These are phyloP conservation scores for Pyricularia sp. DNA, from an alignment of 2,329 filamentous ascomycete species.

Conservation along the genomic window DNA sequence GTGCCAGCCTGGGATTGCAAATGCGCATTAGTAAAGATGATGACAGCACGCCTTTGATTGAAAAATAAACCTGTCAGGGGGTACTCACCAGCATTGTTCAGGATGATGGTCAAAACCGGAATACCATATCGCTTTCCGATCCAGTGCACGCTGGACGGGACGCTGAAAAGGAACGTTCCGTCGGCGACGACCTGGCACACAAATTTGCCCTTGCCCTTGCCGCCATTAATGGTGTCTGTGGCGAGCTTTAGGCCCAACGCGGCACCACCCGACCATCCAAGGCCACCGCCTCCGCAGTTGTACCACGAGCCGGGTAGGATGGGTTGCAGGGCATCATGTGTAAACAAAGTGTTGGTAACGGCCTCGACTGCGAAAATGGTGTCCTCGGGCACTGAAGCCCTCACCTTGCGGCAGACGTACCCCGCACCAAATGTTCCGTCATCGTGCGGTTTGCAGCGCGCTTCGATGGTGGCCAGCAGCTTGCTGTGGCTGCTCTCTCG, in stretches of 20 bases:
- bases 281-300: slow-evolving; percentile 43
- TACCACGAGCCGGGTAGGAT: slow-evolving; percentile 42
- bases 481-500: slow-evolving; percentile 40
- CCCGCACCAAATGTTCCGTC: slow-evolving; percentile 54
- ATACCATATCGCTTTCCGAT: slow-evolving; percentile 36
- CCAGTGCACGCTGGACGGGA: slow-evolving; percentile 39
- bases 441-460: slow-evolving; percentile 44
- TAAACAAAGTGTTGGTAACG: slow-evolving; percentile 58
- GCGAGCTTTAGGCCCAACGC: slow-evolving; percentile 40
- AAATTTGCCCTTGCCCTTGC: slow-evolving; percentile 34
- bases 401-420: slow-evolving; percentile 26
- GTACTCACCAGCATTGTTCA: slow-evolving; percentile 40
- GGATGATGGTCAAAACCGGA: slow-evolving; percentile 36
- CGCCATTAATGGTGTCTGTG: slow-evolving; percentile 27
- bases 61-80: neutral
- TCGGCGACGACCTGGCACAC: slow-evolving; percentile 41
- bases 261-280: slow-evolving; percentile 44
- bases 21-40: neutral
- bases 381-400: slow-evolving; percentile 27
- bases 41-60: neutral
- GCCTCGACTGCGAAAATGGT: slow-evolving; percentile 69
- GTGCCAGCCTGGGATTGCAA: slow-evolving; percentile 39
- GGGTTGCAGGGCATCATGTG: slow-evolving; percentile 59
- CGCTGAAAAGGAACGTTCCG: slow-evolving; percentile 37
- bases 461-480: slow-evolving; percentile 49